Evolutionary conservation across 2,329 filamentous ascomycete genomes (phyloP), one percentile per base, ranked within the genome.

Genomic region (Fusarium chuoi): DNA sequence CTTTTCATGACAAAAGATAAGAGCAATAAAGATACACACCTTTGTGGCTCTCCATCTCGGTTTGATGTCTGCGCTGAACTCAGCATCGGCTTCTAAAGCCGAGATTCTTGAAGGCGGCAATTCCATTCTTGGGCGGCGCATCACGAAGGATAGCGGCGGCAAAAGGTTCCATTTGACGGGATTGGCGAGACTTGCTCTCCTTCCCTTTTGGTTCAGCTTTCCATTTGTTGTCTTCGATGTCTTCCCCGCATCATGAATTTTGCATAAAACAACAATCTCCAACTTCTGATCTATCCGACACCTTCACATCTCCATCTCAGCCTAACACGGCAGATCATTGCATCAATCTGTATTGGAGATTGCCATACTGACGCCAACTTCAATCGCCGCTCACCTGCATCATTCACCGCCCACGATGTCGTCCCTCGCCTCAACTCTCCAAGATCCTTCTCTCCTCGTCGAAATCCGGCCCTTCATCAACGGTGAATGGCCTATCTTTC

Each of bases 401-500:
- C 41, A 13, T 9, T 3, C 24, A 15, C 24, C 33, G 5, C 38
- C 13, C 60, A 65, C 17, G 6, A 74, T 73, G 66, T 22, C 60
- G 35, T 57, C 51, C 4, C 44, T 75, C 24, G 44, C 62, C 8
- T 64, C 60, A 18, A 60, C 60, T 4, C 65, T 75, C 39, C 64
- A 36, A 13, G 71, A 74, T 39, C 35, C 68, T 3, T 62, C 60
- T 12, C 71, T 75, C 15, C 42, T 75, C 33, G 62, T 57, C 22
- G 68, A 74, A 10, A 70, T 63, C 1, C 49, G 18, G 24, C 84
- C 88, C 62, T 94, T 92, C 78, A 89, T 95, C 78, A 92, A 95
- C 81, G 93, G 93, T 76, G 85, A 93, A 86, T 95, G 92, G 90
- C 87, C 94, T 59, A 84, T 84, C 68, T 91, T 92, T 62, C 87